Base-by-base conservation (phyloP, 352 stramenopile genomes). In the Pythium periplocum region DNA sequence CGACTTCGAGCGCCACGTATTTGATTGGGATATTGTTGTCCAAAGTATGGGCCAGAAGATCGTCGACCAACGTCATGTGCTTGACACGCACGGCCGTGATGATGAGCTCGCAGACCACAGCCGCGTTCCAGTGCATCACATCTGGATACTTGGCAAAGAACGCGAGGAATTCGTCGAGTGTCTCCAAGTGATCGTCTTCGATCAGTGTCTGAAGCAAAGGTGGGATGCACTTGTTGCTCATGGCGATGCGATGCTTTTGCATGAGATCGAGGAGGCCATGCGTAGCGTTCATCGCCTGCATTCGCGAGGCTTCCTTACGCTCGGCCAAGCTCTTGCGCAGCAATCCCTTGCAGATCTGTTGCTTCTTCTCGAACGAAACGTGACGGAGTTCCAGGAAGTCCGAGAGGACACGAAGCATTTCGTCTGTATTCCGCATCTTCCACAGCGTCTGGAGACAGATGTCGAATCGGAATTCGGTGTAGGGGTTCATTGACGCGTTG, bases 11-110 rank as follows among this genome's bases (percentile, higher is more conserved):
- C 26, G 81, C 81, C 11, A 75, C 76, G 50, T 91, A 91, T 55
- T 89, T 91, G 57, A 91, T 81, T 3, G 76, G 64, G 55, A 87
- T 87, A 43, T 65, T 64, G 42, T 67, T 76, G 53, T 86, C 66
- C 52, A 91, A 57, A 10, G 81, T 76, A 46, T 83, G 72, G 2
- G 71, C 71, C 41, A 88, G 69, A 2, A 89, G 53, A 30, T 83
- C 63, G 37, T 89, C 76, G 0, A 91, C 76, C 31, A 91, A 47
- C 45, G 73, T 63, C 36, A 68, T 62, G 26, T 75, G 68, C 47
- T 86, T 64, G 41, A 64, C 60, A 9, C 68, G 69, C 44, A 88
- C 67, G 31, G 70, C 65, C 52, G 68, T 67, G 42, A 89, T 75
- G 43, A 87, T 59, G 42, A 81, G 64, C 64, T 91, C 81, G 46